Percentiles rank a stretch among this genome's conserved stretches.
phyloP scores from a whole-genome alignment of 1,139 yeast genomes.

The Yamadazyma spencermartinsiae region DNA sequence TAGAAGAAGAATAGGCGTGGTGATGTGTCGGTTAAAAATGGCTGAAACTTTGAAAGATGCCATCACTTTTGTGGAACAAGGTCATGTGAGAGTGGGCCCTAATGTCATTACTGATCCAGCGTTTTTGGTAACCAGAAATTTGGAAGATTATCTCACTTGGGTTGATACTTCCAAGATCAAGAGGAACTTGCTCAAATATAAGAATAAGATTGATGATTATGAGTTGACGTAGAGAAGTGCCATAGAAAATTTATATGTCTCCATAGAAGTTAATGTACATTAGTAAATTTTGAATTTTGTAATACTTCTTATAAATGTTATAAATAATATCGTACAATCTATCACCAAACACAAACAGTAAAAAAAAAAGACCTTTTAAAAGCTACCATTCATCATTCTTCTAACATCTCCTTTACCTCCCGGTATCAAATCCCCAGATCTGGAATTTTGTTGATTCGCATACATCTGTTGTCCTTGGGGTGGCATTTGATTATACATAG shows the following conservation, averaged over 20 bases:
- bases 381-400: slow-evolving; percentile 33
- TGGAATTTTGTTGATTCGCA: slow-evolving; percentile 9
- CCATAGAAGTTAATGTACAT: slow-evolving; percentile 11
- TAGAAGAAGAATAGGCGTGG: slow-evolving; percentile 89
- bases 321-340: no score
- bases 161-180: slow-evolving; percentile 92
- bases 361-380: not conserved
- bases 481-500: slow-evolving; percentile 11
- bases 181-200: slow-evolving; percentile 82
- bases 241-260: slow-evolving; percentile 5
- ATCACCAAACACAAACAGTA: not conserved
- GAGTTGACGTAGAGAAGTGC: slow-evolving; percentile 48
- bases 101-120: slow-evolving; percentile 96
- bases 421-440: slow-evolving; percentile 36
- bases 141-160: slow-evolving; percentile 98
- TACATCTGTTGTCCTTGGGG: slow-evolving; percentile 7
- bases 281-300: slow-evolving; percentile 3
- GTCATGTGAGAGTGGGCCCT: slow-evolving; percentile 97
- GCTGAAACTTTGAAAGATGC: slow-evolving; percentile 89
- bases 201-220: slow-evolving; percentile 81
- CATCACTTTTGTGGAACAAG: slow-evolving; percentile 89
- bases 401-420: slow-evolving; percentile 45
- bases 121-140: slow-evolving; percentile 81
- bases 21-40: slow-evolving; percentile 94
- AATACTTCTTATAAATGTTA: no score